Percentiles rank a stretch among this genome's conserved stretches.
These are phyloP conservation scores for Cyberlindnera suaveolens DNA, from an alignment of 805 yeast genomes.

Conservation along the genomic window DNA sequence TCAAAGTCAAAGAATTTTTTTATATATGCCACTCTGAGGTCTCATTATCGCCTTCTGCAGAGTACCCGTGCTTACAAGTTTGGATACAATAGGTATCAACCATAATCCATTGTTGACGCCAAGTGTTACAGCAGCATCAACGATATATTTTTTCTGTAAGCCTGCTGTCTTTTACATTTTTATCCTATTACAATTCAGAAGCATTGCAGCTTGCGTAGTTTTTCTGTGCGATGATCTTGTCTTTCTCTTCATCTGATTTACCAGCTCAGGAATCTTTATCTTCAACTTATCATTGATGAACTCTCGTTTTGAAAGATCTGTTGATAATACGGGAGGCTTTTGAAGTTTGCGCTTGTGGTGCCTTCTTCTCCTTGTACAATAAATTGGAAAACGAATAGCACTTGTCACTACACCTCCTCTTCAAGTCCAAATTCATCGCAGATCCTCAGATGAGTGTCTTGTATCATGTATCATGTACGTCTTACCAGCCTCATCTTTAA, in stretches of 20 bases:
- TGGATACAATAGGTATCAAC: constrained; percentile 23
- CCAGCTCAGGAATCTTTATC: constrained; percentile 4
- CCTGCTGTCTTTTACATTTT: constrained; percentile 5
- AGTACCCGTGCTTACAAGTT: constrained; percentile 33
- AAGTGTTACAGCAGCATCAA: no score
- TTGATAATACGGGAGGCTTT: constrained; percentile 13
- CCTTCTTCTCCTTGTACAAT: constrained; percentile 14
- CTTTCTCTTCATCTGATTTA: constrained; percentile 10
- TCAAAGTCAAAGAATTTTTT: constrained; percentile 4
- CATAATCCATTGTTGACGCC: no score
- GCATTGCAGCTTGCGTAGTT: constrained; percentile 2
- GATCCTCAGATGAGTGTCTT: not conserved
- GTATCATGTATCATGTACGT: not conserved
- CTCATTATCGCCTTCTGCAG: constrained; percentile 29
- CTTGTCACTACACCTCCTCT: constrained; percentile 14
- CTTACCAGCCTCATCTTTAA: not conserved
- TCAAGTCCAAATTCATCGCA: not conserved
- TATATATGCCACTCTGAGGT: constrained; percentile 19
- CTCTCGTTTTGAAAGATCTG: constrained; percentile 16
- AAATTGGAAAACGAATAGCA: constrained; percentile 26
- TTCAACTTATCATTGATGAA: constrained; percentile 12
- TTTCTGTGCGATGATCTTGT: constrained; percentile 7
- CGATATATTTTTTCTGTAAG: no score
- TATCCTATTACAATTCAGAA: constrained; percentile 13
- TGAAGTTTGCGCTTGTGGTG: constrained; percentile 18